Evolutionary conservation across 1,139 yeast genomes (phyloP).

Genomic region (Yamadazyma jaroonii): DNA sequence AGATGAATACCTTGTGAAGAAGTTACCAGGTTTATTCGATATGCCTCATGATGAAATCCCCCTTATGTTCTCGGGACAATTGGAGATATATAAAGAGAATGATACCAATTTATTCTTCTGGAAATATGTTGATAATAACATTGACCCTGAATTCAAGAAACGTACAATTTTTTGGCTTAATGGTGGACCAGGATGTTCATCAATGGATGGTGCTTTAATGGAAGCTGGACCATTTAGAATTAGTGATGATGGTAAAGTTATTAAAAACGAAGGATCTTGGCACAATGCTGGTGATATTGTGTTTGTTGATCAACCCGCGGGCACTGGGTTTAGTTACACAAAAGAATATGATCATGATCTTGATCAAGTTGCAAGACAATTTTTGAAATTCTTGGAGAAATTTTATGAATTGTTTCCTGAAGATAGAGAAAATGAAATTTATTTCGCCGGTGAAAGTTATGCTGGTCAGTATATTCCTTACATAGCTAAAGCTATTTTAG

Average conservation of each 20-base stretch:
- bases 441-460: conserved; percentile 91
- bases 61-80: conserved; percentile 70
- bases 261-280: conserved; percentile 80
- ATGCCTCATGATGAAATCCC: conserved; percentile 37
- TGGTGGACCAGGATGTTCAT: conserved; percentile 98
- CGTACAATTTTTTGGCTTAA: conserved; percentile 80
- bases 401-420: conserved; percentile 76
- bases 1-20: conserved; percentile 32
- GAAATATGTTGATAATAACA: conserved; percentile 50
- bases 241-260: conserved; percentile 38
- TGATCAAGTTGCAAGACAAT: conserved; percentile 55
- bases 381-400: conserved; percentile 61
- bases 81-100: conserved; percentile 51
- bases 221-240: conserved; percentile 89
- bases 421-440: conserved; percentile 60
- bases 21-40: conserved; percentile 39
- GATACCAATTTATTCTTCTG: conserved; percentile 77
- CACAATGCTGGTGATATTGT: conserved; percentile 72
- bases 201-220: conserved; percentile 95
- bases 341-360: conserved; percentile 58
- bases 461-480: conserved; percentile 98
- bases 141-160: conserved; percentile 27
- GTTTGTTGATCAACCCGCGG: conserved; percentile 93
- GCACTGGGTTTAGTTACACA: conserved; percentile 83
- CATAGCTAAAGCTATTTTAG: conserved; percentile 62